These are phyloP conservation scores for Plasmodium yoelii DNA, from an alignment of 169 alveolate species.

Conservation along the genomic window DNA sequence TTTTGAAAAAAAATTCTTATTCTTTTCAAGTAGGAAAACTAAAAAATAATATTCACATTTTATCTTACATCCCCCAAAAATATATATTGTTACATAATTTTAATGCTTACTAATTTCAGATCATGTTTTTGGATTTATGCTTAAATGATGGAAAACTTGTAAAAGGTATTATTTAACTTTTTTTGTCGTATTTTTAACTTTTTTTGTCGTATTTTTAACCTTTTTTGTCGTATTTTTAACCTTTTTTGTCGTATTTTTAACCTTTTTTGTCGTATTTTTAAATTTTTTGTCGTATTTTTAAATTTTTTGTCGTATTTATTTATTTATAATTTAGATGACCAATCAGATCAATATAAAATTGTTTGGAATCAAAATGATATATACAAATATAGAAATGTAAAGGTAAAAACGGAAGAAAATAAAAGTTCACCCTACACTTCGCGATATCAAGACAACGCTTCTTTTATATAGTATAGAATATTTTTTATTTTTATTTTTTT, in stretches of 20 bases:
- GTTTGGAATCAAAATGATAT: conserved; percentile 26
- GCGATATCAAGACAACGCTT: background rate
- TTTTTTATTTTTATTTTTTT: background rate
- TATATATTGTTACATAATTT: background rate
- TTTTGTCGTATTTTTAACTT: background rate
- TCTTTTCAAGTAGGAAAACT: conserved; percentile 37
- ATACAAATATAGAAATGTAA: conserved; percentile 63
- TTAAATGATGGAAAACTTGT: conserved; percentile 33
- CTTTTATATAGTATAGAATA: background rate
- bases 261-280: background rate
- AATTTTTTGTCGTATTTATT: background rate
- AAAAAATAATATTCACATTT: background rate
- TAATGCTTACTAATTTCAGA: background rate
- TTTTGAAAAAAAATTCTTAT: conserved; percentile 17
- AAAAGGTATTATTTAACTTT: conserved; percentile 15
- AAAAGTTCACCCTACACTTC: background rate
- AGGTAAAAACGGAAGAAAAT: conserved; percentile 15
- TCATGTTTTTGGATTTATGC: conserved; percentile 32
- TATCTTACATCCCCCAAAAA: background rate
- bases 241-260: background rate
- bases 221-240: background rate
- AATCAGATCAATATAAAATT: conserved; percentile 24
- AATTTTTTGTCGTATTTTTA: too few relatives aligned
- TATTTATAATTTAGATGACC: conserved; percentile 40
- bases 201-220: background rate